Evolutionary conservation across 352 stramenopile genomes (phyloP), one percentile per base, ranked within the genome.

Genomic region (Pythium dissotocum): DNA sequence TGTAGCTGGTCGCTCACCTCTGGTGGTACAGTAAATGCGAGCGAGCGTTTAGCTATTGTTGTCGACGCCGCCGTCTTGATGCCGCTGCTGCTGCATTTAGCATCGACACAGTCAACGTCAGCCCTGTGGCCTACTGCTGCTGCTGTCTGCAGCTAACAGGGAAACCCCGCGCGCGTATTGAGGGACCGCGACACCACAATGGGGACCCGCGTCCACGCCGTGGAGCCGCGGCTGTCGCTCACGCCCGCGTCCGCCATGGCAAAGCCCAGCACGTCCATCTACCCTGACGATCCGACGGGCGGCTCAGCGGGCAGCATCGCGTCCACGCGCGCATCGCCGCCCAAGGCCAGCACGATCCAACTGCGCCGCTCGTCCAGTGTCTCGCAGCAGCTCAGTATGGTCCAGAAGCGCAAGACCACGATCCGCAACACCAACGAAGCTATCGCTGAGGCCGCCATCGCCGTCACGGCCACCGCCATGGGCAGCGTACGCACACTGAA

Each of bases 321-420:
- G 53, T 51, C 62, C 1, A 55, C 74, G 48, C n/a, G 55, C 16
- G 56, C 58, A 8, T 7, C 49, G 30, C 51, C 51, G 46, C 75
- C 69, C 32, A 73, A 72, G 35, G 64, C 77, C 12, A 78, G 68
- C 24, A 56, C 75, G 7, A 61, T 88, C 44, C 73, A 83, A 42
- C 68, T 84, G 40, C 76, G 61, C 1, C 77, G 80, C 10, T 76
- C 77, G 42, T 83, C 70, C 10, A 80, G 72, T 54, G 78, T 85
- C 52, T 82, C 82, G 18, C 72, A 74, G 54, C 70, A 69, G 35
- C 67, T 87, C 26, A 48, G 71, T 46, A 72, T 14, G 59, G 65
- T 73, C 9, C 67, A 75, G 42, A 78, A 79, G 56, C 68, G 65
- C n/a, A 67, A 69, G 51, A 70, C 54, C 32, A 68, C 60, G 44